These are phyloP conservation scores for Diversispora epigaea DNA, from an alignment of 192 early-diverging fungal genomes.

Conservation along the genomic window DNA sequence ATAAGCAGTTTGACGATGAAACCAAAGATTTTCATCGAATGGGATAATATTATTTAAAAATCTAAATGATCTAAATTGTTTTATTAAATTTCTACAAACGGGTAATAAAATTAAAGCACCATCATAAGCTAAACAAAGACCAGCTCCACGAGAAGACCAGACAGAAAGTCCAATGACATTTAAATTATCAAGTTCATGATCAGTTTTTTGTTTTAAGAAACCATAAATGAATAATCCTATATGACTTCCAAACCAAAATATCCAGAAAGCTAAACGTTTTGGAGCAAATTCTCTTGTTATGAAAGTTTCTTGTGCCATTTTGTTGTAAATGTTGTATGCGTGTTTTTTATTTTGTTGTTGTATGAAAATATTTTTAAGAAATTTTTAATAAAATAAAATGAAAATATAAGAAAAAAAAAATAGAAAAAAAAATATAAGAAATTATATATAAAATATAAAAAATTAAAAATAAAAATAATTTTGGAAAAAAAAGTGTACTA, in stretches of 20 bases:
- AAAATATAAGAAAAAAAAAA: too few relatives aligned
- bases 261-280: slow-evolving; percentile 26
- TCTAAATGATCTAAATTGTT: slow-evolving; percentile 48
- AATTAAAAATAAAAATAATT: too few relatives aligned
- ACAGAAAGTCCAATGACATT: slow-evolving; percentile 53
- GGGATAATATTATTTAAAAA: slow-evolving; percentile 63
- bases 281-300: slow-evolving; percentile 19
- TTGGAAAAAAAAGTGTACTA: too few relatives aligned
- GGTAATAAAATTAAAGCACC: slow-evolving; percentile 55
- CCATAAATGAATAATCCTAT: slow-evolving; percentile 50
- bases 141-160: slow-evolving; percentile 57
- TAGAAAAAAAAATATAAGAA: too few relatives aligned
- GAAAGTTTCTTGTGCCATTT: slow-evolving; percentile 14
- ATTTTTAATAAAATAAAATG: too few relatives aligned
- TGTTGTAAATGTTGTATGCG: neutral
- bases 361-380: too few relatives aligned
- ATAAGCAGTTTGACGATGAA: slow-evolving; percentile 71
- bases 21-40: slow-evolving; percentile 75
- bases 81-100: slow-evolving; percentile 64
- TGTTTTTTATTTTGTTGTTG: too few relatives aligned
- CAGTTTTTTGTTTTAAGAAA: slow-evolving; percentile 50
- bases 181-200: slow-evolving; percentile 49
- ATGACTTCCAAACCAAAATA: slow-evolving; percentile 41
- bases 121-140: slow-evolving; percentile 54
- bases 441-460: too few relatives aligned